These are phyloP conservation scores for Ormosia emarginata DNA, from an alignment of 306 rosid genomes.

Conservation along the genomic window DNA sequence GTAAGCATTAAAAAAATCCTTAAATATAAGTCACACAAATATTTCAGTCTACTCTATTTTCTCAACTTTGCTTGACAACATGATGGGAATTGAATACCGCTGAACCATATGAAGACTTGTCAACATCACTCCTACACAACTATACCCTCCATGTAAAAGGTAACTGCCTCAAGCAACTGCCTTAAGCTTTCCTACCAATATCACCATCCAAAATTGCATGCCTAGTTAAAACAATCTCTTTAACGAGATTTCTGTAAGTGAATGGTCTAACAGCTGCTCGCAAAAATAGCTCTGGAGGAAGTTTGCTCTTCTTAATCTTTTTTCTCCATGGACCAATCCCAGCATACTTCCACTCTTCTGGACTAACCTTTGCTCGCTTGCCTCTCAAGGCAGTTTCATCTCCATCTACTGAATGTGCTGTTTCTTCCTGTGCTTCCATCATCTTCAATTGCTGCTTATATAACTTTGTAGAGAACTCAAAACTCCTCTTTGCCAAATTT, in stretches of 20 bases:
- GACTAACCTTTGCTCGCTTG: conserved; percentile 61
- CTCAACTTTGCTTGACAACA: conserved; percentile 9
- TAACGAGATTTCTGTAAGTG: conserved; percentile 75
- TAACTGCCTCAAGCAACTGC: background rate
- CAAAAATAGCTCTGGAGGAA: conserved; percentile 82
- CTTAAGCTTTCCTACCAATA: conserved; percentile 39
- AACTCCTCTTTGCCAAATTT: conserved; percentile 45
- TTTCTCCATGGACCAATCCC: conserved; percentile 86
- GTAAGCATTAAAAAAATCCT: background rate
- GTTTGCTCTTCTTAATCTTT: conserved; percentile 64
- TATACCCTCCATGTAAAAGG: conserved; percentile 4
- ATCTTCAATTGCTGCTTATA: conserved; percentile 33
- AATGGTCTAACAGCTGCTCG: conserved; percentile 75
- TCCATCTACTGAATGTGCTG: conserved; percentile 35
- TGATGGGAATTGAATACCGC: conserved; percentile 9
- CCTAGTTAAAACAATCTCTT: conserved; percentile 88
- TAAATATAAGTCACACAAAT: background rate
- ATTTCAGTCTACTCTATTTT: conserved; percentile 17
- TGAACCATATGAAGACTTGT: conserved; percentile 13
- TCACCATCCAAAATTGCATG: conserved; percentile 94
- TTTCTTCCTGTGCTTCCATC: conserved; percentile 22
- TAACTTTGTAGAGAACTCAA: conserved; percentile 19
- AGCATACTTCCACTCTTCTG: conserved; percentile 75
- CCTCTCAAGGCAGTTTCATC: conserved; percentile 74
- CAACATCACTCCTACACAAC: background rate